Evolutionary conservation across 495 filamentous ascomycete species (phyloP).

Genomic region (Niebla homalea): DNA sequence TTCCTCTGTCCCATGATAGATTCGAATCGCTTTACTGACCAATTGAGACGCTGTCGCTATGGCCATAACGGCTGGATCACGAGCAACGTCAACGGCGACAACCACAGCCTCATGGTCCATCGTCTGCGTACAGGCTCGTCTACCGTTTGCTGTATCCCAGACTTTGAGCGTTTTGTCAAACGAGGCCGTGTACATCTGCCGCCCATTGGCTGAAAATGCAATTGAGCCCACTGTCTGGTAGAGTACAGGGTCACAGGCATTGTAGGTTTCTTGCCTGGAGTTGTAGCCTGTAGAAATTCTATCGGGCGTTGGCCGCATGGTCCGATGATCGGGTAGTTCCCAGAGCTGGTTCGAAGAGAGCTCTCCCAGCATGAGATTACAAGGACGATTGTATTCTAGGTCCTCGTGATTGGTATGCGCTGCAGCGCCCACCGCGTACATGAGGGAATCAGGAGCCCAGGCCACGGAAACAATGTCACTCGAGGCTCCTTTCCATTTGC

Average conservation of each 20-base stretch:
- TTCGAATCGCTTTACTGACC: constrained; percentile 20
- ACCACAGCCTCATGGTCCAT: constrained; percentile 56
- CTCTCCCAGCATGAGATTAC: constrained; percentile 68
- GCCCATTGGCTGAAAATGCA: constrained; percentile 46
- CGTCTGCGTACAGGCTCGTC: constrained; percentile 30
- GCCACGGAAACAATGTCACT: constrained; percentile 34
- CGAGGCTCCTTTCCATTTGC: constrained; percentile 39
- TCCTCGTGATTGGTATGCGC: constrained; percentile 61
- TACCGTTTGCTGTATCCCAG: constrained; percentile 41
- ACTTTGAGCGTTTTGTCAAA: constrained; percentile 71
- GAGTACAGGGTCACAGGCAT: constrained; percentile 53
- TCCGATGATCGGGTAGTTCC: constrained; percentile 59
- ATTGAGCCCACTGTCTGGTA: constrained; percentile 69
- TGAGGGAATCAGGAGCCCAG: constrained; percentile 37
- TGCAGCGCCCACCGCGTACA: constrained; percentile 49
- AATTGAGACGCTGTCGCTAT: constrained; percentile 38
- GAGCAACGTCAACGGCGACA: constrained; percentile 43
- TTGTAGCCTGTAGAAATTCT: constrained; percentile 35
- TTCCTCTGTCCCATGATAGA: constrained; percentile 17
- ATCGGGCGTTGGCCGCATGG: constrained; percentile 38
- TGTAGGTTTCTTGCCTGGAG: constrained; percentile 40
- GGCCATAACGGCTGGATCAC: constrained; percentile 22
- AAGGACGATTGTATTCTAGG: constrained; percentile 71
- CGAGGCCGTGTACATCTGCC: constrained; percentile 58
- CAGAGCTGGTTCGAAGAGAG: constrained; percentile 35